Conservation (phyloP, 108 stramenopile genomes). For the Pseudonitzschia multiseries region DNA sequence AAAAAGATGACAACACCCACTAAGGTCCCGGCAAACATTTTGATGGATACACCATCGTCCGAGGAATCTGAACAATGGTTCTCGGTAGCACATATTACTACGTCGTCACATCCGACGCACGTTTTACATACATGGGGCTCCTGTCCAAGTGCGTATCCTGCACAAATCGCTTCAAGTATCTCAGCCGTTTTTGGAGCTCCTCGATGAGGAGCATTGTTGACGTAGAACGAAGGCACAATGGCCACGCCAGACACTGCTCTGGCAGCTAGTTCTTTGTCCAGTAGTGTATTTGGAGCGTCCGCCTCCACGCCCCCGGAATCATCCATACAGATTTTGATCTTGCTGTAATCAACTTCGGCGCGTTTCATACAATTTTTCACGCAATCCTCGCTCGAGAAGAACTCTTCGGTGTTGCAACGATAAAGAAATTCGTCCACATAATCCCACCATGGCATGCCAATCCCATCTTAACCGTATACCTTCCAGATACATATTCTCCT, state of each 20-base stretch:
- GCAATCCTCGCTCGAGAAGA: slow-evolving; percentile 51
- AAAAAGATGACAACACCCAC: slow-evolving; percentile 20
- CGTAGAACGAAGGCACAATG: slow-evolving; percentile 80
- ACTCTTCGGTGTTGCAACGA: slow-evolving; percentile 29
- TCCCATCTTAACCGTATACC: slow-evolving; percentile 39
- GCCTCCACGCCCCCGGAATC: slow-evolving; percentile 52
- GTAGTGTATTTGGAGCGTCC: slow-evolving; percentile 49
- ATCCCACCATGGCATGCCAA: slow-evolving; percentile 60
- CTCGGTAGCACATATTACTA: slow-evolving; percentile 21
- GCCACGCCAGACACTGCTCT: slow-evolving; percentile 64
- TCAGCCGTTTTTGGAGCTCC: slow-evolving; percentile 64
- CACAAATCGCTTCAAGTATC: slow-evolving; percentile 91
- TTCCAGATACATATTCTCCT: slow-evolving; percentile 70
- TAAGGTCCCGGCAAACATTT: slow-evolving; percentile 28
- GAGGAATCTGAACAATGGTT: slow-evolving; percentile 29
- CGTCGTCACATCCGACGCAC: slow-evolving; percentile 40
- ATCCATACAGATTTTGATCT: slow-evolving; percentile 59
- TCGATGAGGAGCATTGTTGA: slow-evolving; percentile 87
- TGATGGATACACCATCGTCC: slow-evolving; percentile 29
- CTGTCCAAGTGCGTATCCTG: slow-evolving; percentile 80
- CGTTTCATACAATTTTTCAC: slow-evolving; percentile 43
- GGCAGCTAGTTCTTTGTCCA: slow-evolving; percentile 70
- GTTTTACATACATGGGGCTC: slow-evolving; percentile 64
- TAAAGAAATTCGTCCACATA: slow-evolving; percentile 56
- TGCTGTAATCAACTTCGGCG: slow-evolving; percentile 33